phyloP scores from a whole-genome alignment of 129 eudicot genomes.

The Escallonia rubra region DNA sequence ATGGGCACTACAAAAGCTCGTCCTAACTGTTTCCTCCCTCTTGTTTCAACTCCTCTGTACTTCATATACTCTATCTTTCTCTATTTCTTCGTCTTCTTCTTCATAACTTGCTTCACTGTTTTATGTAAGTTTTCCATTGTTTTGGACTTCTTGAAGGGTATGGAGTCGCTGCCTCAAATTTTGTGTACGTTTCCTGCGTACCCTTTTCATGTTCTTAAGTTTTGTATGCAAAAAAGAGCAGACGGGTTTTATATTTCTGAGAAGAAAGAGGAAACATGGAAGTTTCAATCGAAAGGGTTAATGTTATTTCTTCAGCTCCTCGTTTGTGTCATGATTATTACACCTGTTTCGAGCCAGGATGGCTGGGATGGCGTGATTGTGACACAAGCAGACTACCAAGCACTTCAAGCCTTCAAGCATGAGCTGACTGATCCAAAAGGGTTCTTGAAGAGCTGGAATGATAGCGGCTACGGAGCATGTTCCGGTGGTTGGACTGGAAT shows the following conservation, averaged over 20 bases:
- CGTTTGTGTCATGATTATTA: conserved; percentile 9
- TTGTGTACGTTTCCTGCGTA: neutral
- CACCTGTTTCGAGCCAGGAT: conserved; percentile 33
- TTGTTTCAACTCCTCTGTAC: too few relatives aligned
- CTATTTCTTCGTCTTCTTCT: neutral
- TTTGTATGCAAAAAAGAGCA: conserved; percentile 1
- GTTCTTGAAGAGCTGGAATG: conserved; percentile 81
- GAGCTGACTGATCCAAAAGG: conserved; percentile 71
- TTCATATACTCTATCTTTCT: neutral
- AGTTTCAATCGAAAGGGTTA: conserved; percentile 12
- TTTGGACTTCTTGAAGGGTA: neutral
- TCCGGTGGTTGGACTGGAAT: conserved; percentile 89
- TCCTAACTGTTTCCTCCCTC: conserved; percentile 20
- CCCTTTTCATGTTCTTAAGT: conserved; percentile 18
- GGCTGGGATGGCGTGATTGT: conserved; percentile 82
- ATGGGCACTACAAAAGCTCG: conserved; percentile 31
- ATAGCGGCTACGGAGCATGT: conserved; percentile 83
- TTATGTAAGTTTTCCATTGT: too few relatives aligned
- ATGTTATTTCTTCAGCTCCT: conserved; percentile 18
- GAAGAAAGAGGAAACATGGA: conserved; percentile 38
- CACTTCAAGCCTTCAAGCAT: conserved; percentile 68
- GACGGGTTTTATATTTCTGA: conserved; percentile 2
- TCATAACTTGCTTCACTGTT: neutral
- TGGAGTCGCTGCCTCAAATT: conserved; percentile 7
- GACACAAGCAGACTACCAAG: conserved; percentile 61